Conservation (phyloP, 2,329 filamentous ascomycete genomes). For the Cordyceps cicadae region DNA sequence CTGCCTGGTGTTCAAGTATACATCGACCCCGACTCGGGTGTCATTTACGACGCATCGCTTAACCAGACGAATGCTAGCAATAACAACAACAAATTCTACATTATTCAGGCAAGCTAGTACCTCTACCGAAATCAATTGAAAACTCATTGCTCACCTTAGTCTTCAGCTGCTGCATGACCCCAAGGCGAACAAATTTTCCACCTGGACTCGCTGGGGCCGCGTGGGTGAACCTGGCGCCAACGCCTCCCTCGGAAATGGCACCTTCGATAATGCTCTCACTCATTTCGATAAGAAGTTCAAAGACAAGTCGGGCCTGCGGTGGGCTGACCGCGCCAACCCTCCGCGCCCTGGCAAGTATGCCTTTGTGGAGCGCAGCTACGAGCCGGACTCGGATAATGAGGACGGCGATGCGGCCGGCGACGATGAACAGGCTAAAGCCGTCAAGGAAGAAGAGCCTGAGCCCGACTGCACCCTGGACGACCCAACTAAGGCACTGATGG, state of each 20-base stretch:
- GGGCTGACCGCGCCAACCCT: slow-evolving; percentile 43
- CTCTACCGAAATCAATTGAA: not conserved
- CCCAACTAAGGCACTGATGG: slow-evolving; percentile 60
- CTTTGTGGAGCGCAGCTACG: slow-evolving; percentile 72
- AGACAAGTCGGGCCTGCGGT: slow-evolving; percentile 50
- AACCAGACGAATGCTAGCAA: slow-evolving; percentile 65
- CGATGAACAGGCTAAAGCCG: slow-evolving; percentile 26
- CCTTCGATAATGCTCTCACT: slow-evolving; percentile 34
- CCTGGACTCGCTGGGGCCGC: slow-evolving; percentile 76
- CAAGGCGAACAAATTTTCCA: slow-evolving; percentile 36
- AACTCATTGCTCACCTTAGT: not conserved
- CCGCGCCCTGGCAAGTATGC: slow-evolving; percentile 65
- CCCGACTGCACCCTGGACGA: slow-evolving; percentile 49
- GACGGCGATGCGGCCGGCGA: slow-evolving; percentile 28
- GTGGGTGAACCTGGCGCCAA: slow-evolving; percentile 55
- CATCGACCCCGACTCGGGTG: slow-evolving; percentile 49
- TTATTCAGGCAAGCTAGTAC: slow-evolving; percentile 50
- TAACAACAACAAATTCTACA: slow-evolving; percentile 82
- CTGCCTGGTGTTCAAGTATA: slow-evolving; percentile 45
- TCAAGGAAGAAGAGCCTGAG: slow-evolving; percentile 26
- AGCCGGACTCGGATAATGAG: slow-evolving; percentile 56
- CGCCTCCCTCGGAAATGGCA: slow-evolving; percentile 33
- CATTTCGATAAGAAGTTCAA: slow-evolving; percentile 55
- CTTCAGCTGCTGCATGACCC: slow-evolving; percentile 35
- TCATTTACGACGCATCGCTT: slow-evolving; percentile 71